Evolutionary conservation across 495 filamentous ascomycete species (phyloP).

Genomic region (Hypoxylon subgilvum): DNA sequence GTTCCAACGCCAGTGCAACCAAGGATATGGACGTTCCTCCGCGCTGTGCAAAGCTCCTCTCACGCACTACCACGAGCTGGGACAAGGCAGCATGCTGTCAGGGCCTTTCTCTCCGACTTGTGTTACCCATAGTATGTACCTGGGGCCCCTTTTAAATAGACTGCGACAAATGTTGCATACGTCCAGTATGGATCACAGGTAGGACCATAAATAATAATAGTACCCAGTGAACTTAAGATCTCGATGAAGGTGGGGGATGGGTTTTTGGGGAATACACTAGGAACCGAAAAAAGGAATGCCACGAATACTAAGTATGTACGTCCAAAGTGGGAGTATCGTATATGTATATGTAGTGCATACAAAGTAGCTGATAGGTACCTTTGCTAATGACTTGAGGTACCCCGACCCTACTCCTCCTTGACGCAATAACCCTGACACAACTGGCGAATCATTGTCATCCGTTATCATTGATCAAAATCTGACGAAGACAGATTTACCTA

Average conservation of each 20-base stretch:
- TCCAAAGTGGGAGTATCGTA: too few relatives aligned
- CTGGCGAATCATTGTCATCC: constrained; percentile 16
- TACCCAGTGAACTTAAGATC: too few relatives aligned
- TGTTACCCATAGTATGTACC: constrained; percentile 1
- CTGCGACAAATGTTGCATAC: too few relatives aligned
- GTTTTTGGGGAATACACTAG: background rate
- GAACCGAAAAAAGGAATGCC: too few relatives aligned
- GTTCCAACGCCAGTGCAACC: background rate
- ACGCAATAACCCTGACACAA: constrained; percentile 18
- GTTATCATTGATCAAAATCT: constrained; percentile 5
- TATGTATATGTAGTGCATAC: too few relatives aligned
- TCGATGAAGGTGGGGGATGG: constrained; percentile 34
- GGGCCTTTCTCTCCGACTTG: constrained; percentile 7
- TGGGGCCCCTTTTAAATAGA: background rate
- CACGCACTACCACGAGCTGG: too few relatives aligned
- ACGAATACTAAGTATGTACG: too few relatives aligned
- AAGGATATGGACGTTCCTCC: too few relatives aligned
- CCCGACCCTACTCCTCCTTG: constrained; percentile 10
- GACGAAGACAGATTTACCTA: constrained; percentile 6
- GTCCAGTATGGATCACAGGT: too few relatives aligned
- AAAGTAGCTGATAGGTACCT: constrained; percentile 35
- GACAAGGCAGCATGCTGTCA: too few relatives aligned
- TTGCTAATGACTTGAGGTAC: constrained; percentile 24
- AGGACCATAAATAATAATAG: too few relatives aligned
- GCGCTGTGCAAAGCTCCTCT: too few relatives aligned